Base-by-base conservation (phyloP, 495 filamentous ascomycete species). In the Penicillium herquei region DNA sequence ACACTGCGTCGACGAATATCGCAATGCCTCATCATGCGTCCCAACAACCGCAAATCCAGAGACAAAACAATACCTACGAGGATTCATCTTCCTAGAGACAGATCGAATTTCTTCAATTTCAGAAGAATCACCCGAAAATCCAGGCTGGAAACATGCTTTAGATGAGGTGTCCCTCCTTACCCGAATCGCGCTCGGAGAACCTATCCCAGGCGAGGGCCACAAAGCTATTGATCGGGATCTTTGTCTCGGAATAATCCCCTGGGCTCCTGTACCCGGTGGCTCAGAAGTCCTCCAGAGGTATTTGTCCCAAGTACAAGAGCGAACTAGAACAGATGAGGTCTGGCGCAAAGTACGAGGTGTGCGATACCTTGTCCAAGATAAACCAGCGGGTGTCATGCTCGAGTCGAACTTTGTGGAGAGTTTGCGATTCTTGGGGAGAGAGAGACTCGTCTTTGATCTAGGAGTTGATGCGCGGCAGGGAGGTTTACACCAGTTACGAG, bases 41-140 rank as follows among this genome's bases (percentile, higher is more conserved):
- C 14, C 65, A 32, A 54, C 57, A 17, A 9, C 53, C 16, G 32
- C 51, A 44, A 39, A 34, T 43, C 37, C 57, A 26, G 42, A 32
- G 10, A 14, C 61, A 0, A 10, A 49, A 2, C 63, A 65, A 14
- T 64, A 62, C 7, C 55, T 87, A 9, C 71, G 79, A 7, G 90
- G 89, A 14, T 92, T 91, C 72, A 79, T 96, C 46, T 87, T 91
- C 70, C 64, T 95, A 39, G 92, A 96, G 70, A 84, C 88, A 13
- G 91, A 95, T 72, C 86, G 90, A 40, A 78, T 84, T 48, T 80
- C 86, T 51, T 79, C 79, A 46, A 63, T 85, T 2, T 59, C 62
- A 34, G 75, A 76, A 8, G 39, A 40, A n/a, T 18, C 42, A 9
- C 10, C 30, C 10, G 51, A 73, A 0, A 62, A 63, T n/a, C 46